Evolutionary conservation across 2,329 filamentous ascomycete genomes (phyloP).

Genomic region (Aspergillus sp.): DNA sequence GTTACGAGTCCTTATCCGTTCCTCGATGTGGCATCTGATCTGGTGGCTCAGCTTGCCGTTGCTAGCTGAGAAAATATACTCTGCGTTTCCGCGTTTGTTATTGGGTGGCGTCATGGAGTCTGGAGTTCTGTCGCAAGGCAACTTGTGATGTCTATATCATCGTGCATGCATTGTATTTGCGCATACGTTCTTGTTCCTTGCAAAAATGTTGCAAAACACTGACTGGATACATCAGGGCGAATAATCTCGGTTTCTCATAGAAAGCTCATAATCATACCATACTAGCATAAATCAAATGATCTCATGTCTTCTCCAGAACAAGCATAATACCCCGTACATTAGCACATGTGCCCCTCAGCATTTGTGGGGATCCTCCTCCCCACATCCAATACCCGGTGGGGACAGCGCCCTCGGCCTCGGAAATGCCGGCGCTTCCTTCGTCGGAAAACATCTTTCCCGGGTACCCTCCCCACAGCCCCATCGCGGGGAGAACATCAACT

Average conservation of each 20-base stretch:
- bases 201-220: no score
- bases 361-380: neutral
- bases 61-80: constrained; percentile 48
- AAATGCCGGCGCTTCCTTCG: neutral
- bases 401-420: neutral
- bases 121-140: neutral
- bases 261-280: no score
- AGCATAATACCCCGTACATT: no score
- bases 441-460: neutral
- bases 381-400: neutral
- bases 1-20: constrained; percentile 94
- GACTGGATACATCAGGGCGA: neutral
- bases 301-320: no score
- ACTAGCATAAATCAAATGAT: no score
- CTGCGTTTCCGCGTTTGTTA: neutral
- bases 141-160: neutral
- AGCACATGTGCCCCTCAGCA: no score
- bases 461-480: neutral
- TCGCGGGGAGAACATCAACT: neutral
- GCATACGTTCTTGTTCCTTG: neutral
- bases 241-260: neutral
- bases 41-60: constrained; percentile 90
- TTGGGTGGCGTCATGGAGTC: neutral
- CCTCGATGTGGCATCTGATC: constrained; percentile 80
- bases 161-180: neutral